These are phyloP conservation scores for Starmerella ratchasimensis DNA, from an alignment of 805 yeast species.

Conservation along the genomic window DNA sequence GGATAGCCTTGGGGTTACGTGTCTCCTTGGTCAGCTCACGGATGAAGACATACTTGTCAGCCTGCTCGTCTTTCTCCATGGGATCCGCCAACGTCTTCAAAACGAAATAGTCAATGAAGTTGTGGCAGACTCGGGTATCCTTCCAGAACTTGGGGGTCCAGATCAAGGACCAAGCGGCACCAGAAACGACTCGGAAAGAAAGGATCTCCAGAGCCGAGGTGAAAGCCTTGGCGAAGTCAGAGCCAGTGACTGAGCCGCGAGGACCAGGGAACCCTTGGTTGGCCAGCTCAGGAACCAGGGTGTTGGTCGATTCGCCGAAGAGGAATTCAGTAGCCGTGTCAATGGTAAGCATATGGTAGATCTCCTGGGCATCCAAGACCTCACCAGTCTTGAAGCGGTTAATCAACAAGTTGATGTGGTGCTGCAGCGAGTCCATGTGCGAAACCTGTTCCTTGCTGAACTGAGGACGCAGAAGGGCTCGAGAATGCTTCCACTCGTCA, in stretches of 20 bases:
- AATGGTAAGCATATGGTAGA: conserved; percentile 20
- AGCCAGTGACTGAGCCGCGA: conserved; percentile 17
- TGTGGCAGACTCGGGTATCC: conserved; percentile 26
- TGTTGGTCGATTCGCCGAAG: conserved; percentile 21
- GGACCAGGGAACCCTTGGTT: conserved; percentile 15
- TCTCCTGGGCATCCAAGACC: conserved; percentile 14
- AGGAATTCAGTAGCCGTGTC: conserved; percentile 24
- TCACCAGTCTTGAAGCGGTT: conserved; percentile 2
- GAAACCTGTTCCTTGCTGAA: conserved; percentile 26
- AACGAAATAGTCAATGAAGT: conserved; percentile 32
- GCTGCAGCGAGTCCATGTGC: conserved; percentile 20
- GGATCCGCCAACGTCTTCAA: conserved; percentile 26
- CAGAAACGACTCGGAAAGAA: conserved; percentile 18
- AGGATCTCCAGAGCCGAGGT: conserved; percentile 16
- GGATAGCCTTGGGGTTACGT: conserved; percentile 33
- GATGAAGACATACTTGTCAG: conserved; percentile 35
- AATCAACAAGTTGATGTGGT: conserved; percentile 22
- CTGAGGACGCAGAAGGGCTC: conserved; percentile 28
- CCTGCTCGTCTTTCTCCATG: conserved; percentile 22
- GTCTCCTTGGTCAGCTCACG: conserved; percentile 38
- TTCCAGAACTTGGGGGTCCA: conserved; percentile 26
- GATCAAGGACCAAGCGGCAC: conserved; percentile 19
- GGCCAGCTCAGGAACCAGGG: conserved; percentile 15
- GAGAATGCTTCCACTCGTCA: conserved; percentile 28
- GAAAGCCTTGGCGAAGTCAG: conserved; percentile 22